These are phyloP conservation scores for carrot (Daucus carota) DNA, from an alignment of 129 eudicot genomes.

Conservation along the genomic window DH1_v3.0 NC_030386.2:22778001-22778500, in stretches of 20 bases:
- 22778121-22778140: slow-evolving; percentile 91
- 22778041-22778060: slow-evolving; percentile 97
- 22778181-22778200: slow-evolving; percentile 85
- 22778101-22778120: slow-evolving; percentile 88
- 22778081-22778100: slow-evolving; percentile 93
- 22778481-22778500: background rate
- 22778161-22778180: slow-evolving; percentile 88
- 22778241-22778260: slow-evolving; percentile 69
- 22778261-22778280: slow-evolving; percentile 71
- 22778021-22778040: slow-evolving; percentile 84
- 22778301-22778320: slow-evolving; percentile 63
- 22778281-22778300: slow-evolving; percentile 87
- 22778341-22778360: background rate
- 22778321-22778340: slow-evolving; percentile 5
- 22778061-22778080: slow-evolving; percentile 95
- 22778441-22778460: background rate
- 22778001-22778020: slow-evolving; percentile 98
- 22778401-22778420: background rate
- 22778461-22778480: background rate
- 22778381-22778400: background rate
- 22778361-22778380: background rate
- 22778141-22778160: slow-evolving; percentile 63
- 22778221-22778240: slow-evolving; percentile 83
- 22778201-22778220: slow-evolving; percentile 97
- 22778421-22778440: background rate